Conservation (phyloP, 257 asterid species). For the Solanum sitiens region DNA sequence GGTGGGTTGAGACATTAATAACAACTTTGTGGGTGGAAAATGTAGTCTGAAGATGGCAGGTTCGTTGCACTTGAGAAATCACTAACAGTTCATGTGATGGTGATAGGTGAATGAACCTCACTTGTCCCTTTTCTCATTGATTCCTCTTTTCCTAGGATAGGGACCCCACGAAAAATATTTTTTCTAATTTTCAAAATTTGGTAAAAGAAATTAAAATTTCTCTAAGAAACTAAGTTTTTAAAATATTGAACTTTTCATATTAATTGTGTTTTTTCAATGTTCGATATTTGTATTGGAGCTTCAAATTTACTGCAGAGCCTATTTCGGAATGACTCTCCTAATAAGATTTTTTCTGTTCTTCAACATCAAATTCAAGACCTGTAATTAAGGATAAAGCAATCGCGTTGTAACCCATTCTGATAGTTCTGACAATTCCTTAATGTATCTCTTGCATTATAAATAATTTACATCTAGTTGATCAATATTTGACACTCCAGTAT, state of each 20-base stretch:
- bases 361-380: background rate
- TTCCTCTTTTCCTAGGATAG: background rate
- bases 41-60: background rate
- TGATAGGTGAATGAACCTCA: background rate
- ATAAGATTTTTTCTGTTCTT: rapidly evolving
- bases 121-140: background rate
- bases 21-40: background rate
- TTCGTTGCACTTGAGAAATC: background rate
- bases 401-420: too few relatives aligned
- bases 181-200: background rate
- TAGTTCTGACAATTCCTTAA: background rate
- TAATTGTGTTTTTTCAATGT: too few relatives aligned
- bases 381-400: too few relatives aligned
- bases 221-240: background rate
- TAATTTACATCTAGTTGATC: background rate
- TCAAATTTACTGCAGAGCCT: too few relatives aligned
- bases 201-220: background rate
- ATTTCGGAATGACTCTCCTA: background rate
- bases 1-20: background rate
- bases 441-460: background rate
- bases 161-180: background rate
- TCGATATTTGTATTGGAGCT: background rate
- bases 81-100: background rate
- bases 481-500: background rate
- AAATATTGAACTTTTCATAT: too few relatives aligned